Conservation (phyloP, 345 rosid genomes). For the Boechera retrofracta region DNA sequence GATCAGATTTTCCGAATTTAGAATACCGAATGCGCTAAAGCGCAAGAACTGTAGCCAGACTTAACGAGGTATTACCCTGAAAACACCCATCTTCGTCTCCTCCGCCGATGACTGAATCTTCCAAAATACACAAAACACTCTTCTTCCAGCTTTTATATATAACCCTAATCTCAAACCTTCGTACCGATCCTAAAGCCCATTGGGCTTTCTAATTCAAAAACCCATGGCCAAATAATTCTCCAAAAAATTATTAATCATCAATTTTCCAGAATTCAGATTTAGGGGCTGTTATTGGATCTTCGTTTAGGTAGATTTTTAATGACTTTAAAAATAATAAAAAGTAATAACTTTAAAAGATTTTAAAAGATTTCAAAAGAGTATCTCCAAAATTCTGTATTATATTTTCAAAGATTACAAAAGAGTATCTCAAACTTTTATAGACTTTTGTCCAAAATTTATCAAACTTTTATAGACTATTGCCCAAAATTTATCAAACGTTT, state of each 20-base stretch:
- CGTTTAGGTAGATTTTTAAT: too few relatives aligned
- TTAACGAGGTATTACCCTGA: conserved; percentile 43
- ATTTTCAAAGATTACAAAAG: too few relatives aligned
- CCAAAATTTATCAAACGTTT: too few relatives aligned
- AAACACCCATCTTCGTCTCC: conserved; percentile 45
- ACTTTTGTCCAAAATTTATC: too few relatives aligned
- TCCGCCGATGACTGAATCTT: conserved; percentile 30
- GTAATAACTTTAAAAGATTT: too few relatives aligned
- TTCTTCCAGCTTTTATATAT: conserved; percentile 2
- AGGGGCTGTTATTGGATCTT: too few relatives aligned
- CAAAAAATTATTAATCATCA: not conserved
- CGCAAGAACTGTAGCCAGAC: not conserved
- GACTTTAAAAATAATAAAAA: too few relatives aligned
- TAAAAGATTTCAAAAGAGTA: too few relatives aligned
- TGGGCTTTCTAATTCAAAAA: conserved; percentile 18
- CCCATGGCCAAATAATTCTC: not conserved
- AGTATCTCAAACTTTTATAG: too few relatives aligned
- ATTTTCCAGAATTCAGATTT: not conserved
- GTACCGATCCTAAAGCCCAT: conserved; percentile 9
- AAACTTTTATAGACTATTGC: too few relatives aligned
- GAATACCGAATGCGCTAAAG: not conserved
- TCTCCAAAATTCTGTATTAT: too few relatives aligned
- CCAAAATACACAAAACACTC: not conserved
- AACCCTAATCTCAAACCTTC: conserved; percentile 34
- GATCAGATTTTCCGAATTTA: not conserved